Evolutionary conservation across 202 grass and related monocot species (phyloP).

Genomic region (Musa balbisiana): DNA sequence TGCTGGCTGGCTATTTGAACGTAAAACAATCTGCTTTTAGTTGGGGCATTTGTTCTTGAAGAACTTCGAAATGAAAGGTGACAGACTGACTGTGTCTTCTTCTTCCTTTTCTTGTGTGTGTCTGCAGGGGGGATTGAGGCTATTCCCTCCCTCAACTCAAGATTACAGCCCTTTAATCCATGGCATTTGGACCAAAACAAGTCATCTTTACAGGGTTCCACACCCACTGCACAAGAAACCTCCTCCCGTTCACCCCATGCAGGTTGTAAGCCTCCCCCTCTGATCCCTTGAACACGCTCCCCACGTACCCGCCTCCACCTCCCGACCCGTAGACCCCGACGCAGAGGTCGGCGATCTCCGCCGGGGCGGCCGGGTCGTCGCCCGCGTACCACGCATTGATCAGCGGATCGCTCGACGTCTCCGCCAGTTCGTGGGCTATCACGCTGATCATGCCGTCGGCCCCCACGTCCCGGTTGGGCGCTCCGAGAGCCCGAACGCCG

Average conservation of each 20-base stretch:
- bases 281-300: conserved; percentile 45
- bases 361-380: conserved; percentile 63
- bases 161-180: conserved; percentile 19
- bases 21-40: too few species aligned
- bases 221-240: conserved; percentile 79
- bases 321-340: conserved; percentile 59
- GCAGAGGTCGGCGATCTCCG: conserved; percentile 88
- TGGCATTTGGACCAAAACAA: conserved; percentile 75
- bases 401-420: conserved; percentile 59
- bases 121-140: too few species aligned
- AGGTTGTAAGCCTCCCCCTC: conserved; percentile 64
- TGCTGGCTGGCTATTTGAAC: too few species aligned
- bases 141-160: too few species aligned
- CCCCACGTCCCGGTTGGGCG: conserved; percentile 58
- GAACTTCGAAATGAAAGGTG: too few species aligned
- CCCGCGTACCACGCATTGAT: conserved; percentile 81
- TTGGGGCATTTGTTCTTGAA: too few species aligned
- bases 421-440: conserved; percentile 61
- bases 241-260: conserved; percentile 63
- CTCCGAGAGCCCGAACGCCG: conserved; percentile 27
- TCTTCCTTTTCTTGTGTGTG: too few species aligned
- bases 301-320: conserved; percentile 54
- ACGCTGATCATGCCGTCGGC: conserved; percentile 79
- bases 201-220: conserved; percentile 51
- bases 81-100: too few species aligned